Conservation (phyloP, 23 red algal species). For the Agarophyton chilense region DNA sequence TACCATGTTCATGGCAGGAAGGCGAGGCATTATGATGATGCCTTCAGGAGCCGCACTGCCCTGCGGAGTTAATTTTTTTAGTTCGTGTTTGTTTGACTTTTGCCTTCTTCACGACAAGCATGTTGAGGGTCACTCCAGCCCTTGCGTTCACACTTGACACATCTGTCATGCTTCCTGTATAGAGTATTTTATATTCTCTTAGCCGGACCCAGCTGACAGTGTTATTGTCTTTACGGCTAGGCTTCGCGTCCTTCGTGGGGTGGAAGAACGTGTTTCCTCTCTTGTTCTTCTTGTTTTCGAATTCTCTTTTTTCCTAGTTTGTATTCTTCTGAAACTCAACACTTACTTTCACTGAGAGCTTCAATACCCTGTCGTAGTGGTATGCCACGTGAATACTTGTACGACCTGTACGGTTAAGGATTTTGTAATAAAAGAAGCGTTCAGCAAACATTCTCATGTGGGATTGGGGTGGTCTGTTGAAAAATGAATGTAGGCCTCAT, state of each 20-base stretch:
- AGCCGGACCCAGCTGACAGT: slow-evolving; percentile 20
- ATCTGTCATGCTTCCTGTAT: slow-evolving; percentile 21
- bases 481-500: slow-evolving; percentile 23
- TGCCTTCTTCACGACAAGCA: not conserved
- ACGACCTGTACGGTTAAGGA: not conserved
- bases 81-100: not conserved
- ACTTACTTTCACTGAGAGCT: slow-evolving; percentile 11
- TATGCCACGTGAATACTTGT: slow-evolving; percentile 10
- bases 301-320: not conserved
- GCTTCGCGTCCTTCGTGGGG: not conserved
- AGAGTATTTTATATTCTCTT: not conserved
- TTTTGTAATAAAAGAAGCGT: slow-evolving; percentile 5
- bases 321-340: not conserved
- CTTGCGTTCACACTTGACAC: not conserved
- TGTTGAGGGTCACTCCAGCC: slow-evolving; percentile 3
- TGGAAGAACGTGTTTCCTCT: not conserved
- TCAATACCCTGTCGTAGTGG: not conserved
- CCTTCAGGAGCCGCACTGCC: not conserved
- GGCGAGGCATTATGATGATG: not conserved
- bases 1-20: not conserved
- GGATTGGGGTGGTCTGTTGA: slow-evolving; percentile 5
- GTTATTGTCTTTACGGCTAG: not conserved
- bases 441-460: slow-evolving; percentile 14
- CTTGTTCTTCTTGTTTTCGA: slow-evolving; percentile 2
- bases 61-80: slow-evolving; percentile 4